Percentiles rank a stretch among this genome's conserved stretches.
Evolutionary conservation across 169 alveolate species (phyloP).

Genomic region (Plasmodium malariae): DNA sequence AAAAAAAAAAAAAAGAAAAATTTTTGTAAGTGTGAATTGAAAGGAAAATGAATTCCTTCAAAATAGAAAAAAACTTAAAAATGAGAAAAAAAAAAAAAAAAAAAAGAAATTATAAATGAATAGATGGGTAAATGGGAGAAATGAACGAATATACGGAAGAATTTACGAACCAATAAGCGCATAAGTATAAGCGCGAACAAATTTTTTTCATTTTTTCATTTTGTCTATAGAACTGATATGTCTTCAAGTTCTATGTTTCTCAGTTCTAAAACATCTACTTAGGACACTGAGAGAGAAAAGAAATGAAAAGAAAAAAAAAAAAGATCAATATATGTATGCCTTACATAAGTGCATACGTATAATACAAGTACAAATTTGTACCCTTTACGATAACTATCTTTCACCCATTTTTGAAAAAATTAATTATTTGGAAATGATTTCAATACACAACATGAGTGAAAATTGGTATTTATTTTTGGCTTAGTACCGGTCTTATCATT

Average conservation of each 20-base stretch:
- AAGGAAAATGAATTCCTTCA: background rate
- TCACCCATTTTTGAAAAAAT: no score
- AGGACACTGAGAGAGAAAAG: background rate
- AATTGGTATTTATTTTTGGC: no score
- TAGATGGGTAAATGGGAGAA: no score
- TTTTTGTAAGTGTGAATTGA: background rate
- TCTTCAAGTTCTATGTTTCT: conserved; percentile 14
- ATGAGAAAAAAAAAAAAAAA: background rate
- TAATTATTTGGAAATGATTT: no score
- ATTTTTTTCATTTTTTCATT: background rate
- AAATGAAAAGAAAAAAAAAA: conserved; percentile 14
- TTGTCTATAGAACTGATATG: conserved; percentile 16
- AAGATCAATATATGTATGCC: background rate
- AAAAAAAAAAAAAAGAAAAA: conserved; percentile 6
- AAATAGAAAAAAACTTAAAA: conserved; percentile 1
- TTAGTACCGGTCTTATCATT: no score
- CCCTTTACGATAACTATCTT: no score
- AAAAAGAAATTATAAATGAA: background rate
- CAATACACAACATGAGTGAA: no score
- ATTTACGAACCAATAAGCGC: no score
- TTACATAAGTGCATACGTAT: background rate
- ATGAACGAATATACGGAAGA: no score
- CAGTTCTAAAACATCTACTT: background rate
- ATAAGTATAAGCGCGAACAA: background rate
- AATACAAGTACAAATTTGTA: no score